phyloP scores from a whole-genome alignment of 768 basidiomycete species.

The Pholiota molesta region DNA sequence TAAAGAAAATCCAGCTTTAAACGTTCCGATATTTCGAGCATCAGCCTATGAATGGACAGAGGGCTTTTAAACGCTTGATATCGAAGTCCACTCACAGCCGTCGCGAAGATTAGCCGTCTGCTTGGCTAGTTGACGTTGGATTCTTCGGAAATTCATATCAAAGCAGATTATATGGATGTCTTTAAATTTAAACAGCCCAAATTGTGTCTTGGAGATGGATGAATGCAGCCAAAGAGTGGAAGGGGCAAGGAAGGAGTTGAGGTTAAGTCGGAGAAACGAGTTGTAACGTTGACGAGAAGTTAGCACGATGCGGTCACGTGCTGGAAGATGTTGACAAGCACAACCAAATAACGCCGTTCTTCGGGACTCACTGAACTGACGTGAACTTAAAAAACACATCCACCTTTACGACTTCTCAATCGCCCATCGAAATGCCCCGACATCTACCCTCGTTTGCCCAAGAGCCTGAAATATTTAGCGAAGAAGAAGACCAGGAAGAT shows the following conservation, averaged over 20 bases:
- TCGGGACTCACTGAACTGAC: background rate
- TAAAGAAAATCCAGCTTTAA: background rate
- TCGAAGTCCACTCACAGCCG: background rate
- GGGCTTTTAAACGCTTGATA: background rate
- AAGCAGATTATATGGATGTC: too few relatives aligned
- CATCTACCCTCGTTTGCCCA: background rate
- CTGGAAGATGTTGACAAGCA: background rate
- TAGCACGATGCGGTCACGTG: background rate
- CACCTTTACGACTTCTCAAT: background rate
- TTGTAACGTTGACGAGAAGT: background rate
- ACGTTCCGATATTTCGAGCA: background rate
- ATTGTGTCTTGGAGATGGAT: too few relatives aligned
- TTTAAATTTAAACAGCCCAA: too few relatives aligned
- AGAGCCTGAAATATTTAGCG: constrained; percentile 11
- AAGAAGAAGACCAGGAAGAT: constrained; percentile 23
- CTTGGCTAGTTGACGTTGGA: background rate
- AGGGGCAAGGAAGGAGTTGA: too few relatives aligned
- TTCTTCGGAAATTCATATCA: background rate
- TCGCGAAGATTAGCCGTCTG: background rate
- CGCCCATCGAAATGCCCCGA: background rate
- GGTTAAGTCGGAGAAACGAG: background rate
- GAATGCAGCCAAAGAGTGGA: too few relatives aligned
- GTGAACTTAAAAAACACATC: background rate
- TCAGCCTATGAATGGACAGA: background rate
- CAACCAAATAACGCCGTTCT: background rate